These are phyloP conservation scores for Endogone sp. DNA, from an alignment of 192 early-diverging fungal genomes.

Conservation along the genomic window DNA sequence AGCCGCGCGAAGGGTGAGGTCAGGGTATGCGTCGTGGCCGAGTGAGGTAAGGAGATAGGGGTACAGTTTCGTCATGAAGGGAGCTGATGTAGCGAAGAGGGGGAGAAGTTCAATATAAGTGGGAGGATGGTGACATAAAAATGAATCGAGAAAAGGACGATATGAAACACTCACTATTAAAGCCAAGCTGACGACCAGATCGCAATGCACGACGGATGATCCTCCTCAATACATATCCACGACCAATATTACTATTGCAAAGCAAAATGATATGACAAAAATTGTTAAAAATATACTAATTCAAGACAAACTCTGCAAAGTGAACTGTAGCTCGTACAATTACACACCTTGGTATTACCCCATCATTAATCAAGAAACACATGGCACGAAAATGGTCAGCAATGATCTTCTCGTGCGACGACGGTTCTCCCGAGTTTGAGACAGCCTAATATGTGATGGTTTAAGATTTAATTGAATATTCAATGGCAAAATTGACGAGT, in stretches of 20 bases:
- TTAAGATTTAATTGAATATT: background rate
- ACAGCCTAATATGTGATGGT: background rate
- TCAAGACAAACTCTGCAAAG: background rate
- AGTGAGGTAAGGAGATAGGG: constrained; percentile 40
- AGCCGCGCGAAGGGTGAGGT: constrained; percentile 31
- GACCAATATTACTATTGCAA: constrained; percentile 37
- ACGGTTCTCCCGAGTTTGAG: constrained; percentile 15
- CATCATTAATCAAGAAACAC: constrained; percentile 54
- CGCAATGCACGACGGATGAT: constrained; percentile 55
- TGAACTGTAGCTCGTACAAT: background rate
- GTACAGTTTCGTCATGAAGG: constrained; percentile 46
- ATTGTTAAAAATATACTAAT: background rate
- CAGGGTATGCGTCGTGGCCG: constrained; percentile 34
- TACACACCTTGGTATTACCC: constrained; percentile 49
- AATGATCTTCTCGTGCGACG: constrained; percentile 49
- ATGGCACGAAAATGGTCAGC: constrained; percentile 54
- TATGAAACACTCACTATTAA: constrained; percentile 29
- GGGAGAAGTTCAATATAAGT: background rate
- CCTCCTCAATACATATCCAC: constrained; percentile 56
- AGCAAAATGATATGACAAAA: constrained; percentile 3
- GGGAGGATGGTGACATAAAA: background rate
- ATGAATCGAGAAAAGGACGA: background rate
- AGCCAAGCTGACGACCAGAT: constrained; percentile 51
- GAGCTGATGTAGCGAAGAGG: constrained; percentile 17
- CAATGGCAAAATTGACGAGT: background rate